Percentiles rank a stretch among this genome's conserved stretches.
These are phyloP conservation scores for Raffaelea deltoideospora DNA, from an alignment of 2,329 filamentous ascomycete species.

Conservation along the genomic window DNA sequence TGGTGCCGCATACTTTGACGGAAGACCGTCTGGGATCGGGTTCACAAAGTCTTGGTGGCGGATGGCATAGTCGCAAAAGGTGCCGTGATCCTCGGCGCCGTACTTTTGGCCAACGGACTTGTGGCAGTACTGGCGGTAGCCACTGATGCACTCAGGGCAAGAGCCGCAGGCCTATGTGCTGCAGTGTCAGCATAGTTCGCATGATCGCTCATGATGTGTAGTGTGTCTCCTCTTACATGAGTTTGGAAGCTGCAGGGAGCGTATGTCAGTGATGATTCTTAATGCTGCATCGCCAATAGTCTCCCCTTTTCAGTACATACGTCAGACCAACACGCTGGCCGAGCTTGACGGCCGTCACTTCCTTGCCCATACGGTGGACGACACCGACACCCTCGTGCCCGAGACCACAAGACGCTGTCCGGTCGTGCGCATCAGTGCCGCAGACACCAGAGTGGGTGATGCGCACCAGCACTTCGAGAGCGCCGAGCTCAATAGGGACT, in stretches of 20 bases:
- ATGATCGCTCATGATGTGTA: no score
- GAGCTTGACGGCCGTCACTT: conserved; percentile 63
- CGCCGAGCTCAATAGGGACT: no score
- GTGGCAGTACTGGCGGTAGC: conserved; percentile 4
- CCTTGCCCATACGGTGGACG: conserved; percentile 64
- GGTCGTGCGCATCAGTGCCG: conserved; percentile 64
- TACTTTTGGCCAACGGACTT: conserved; percentile 2
- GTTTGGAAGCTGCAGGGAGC: no score
- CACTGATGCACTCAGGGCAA: conserved; percentile 2
- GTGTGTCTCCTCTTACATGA: no score
- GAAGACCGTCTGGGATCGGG: conserved; percentile 2
- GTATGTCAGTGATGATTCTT: no score
- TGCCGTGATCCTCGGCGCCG: conserved; percentile 1
- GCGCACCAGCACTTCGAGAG: conserved; percentile 12
- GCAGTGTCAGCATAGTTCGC: not conserved
- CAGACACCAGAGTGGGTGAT: conserved; percentile 49
- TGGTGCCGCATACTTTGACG: not conserved
- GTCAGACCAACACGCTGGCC: conserved; percentile 79
- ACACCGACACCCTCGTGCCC: conserved; percentile 69
- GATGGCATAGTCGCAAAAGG: conserved; percentile 3
- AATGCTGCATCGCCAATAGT: not conserved
- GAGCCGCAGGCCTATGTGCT: conserved; percentile 1
- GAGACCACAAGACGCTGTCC: conserved; percentile 46
- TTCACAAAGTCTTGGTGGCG: conserved; percentile 6
- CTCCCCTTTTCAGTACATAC: conserved; percentile 43